Percentiles rank a stretch among this genome's conserved stretches.
Conservation (phyloP, 148 eudicot genomes). For the Vaccinium myrtillus region DNA sequence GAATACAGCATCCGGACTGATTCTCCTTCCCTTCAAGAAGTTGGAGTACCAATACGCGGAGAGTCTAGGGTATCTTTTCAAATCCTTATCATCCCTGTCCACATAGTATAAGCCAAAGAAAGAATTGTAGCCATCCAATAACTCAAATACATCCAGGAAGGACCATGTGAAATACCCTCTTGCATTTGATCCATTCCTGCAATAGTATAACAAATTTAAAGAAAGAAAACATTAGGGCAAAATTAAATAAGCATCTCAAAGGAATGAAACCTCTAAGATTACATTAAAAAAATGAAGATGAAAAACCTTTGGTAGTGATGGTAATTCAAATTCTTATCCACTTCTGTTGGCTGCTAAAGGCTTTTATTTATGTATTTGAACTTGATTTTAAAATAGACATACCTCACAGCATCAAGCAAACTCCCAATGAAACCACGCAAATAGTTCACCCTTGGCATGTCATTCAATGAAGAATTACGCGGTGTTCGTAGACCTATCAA, state of each 20-base stretch:
- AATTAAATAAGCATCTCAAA: neutral
- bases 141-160: slow-evolving; percentile 58
- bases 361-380: neutral
- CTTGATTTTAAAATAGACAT: neutral
- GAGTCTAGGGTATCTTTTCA: slow-evolving; percentile 50
- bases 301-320: neutral
- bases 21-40: slow-evolving; percentile 45
- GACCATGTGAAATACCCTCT: slow-evolving; percentile 75
- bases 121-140: slow-evolving; percentile 34
- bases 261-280: neutral
- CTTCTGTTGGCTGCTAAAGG: neutral
- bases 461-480: slow-evolving; percentile 25
- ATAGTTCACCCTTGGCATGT: slow-evolving; percentile 18
- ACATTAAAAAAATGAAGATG: neutral
- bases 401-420: slow-evolving; percentile 50
- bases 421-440: slow-evolving; percentile 10
- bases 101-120: slow-evolving; percentile 59
- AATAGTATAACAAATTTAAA: neutral
- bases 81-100: slow-evolving; percentile 47
- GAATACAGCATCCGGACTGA: neutral
- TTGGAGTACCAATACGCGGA: slow-evolving; percentile 71
- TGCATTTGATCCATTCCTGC: slow-evolving; percentile 67
- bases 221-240: neutral
- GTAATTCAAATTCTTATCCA: neutral
- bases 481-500: slow-evolving; percentile 37